Evolutionary conservation across 306 rosid genomes (phyloP).

Genomic region (Luffa acutangula): DNA sequence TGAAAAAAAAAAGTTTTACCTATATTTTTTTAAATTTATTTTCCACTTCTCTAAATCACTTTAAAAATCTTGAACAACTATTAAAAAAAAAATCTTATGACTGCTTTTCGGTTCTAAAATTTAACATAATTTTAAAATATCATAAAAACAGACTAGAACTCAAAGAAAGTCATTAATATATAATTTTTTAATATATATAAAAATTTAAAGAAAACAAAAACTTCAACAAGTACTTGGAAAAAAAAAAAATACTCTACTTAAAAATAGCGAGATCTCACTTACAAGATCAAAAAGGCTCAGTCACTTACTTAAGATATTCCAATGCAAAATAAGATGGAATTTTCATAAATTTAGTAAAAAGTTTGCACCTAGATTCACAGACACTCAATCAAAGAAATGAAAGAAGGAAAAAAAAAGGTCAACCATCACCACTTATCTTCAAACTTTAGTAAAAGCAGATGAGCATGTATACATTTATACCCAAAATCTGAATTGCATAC

Average conservation of each 20-base stretch:
- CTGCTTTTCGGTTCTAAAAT: too few relatives aligned
- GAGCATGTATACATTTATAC: background rate
- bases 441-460: background rate
- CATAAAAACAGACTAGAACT: background rate
- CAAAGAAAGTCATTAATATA: background rate
- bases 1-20: too few relatives aligned
- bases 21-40: too few relatives aligned
- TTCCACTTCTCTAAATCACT: too few relatives aligned
- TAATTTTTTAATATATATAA: too few relatives aligned
- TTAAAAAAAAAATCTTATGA: too few relatives aligned
- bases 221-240: background rate
- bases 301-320: background rate
- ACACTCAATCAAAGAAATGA: background rate
- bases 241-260: too few relatives aligned
- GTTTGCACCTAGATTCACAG: background rate
- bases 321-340: background rate
- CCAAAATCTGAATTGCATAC: slow-evolving; percentile 3
- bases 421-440: background rate
- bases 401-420: background rate
- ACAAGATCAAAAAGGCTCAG: background rate
- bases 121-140: too few relatives aligned
- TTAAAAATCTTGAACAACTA: too few relatives aligned
- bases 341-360: background rate
- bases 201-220: too few relatives aligned
- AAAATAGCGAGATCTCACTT: background rate